Evolutionary conservation across 495 filamentous ascomycete species (phyloP).

Genomic region (Talaromyces borbonicus): DNA sequence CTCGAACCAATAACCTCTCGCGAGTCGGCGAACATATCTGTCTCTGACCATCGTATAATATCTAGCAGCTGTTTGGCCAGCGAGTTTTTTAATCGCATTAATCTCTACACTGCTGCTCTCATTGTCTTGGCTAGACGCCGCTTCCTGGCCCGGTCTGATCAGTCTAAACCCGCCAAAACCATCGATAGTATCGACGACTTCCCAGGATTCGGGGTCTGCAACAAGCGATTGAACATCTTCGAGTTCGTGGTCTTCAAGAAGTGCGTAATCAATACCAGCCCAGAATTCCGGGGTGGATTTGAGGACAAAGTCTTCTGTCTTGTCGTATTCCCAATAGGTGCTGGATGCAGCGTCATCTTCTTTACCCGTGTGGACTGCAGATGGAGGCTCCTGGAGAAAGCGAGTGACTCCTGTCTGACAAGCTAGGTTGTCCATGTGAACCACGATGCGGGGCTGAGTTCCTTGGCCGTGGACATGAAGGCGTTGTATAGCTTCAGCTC

Average conservation of each 20-base stretch:
- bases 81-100: constrained; percentile 16
- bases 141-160: constrained; percentile 46
- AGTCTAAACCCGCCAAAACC: constrained; percentile 59
- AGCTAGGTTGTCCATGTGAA: constrained; percentile 77
- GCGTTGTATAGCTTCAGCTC: constrained; percentile 57
- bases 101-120: constrained; percentile 20
- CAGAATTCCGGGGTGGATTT: constrained; percentile 63
- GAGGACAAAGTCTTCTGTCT: constrained; percentile 35
- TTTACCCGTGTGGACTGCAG: background rate
- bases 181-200: constrained; percentile 54
- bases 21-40: constrained; percentile 14
- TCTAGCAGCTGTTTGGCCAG: constrained; percentile 13
- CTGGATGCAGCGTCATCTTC: background rate
- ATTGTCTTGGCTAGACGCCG: constrained; percentile 8
- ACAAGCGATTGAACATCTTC: constrained; percentile 25
- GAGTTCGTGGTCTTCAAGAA: constrained; percentile 55
- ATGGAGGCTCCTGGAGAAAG: constrained; percentile 49
- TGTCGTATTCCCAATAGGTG: constrained; percentile 43
- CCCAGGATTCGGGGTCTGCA: constrained; percentile 48
- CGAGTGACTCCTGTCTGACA: constrained; percentile 93
- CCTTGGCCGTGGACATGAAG: constrained; percentile 29
- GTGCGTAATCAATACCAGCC: constrained; percentile 69
- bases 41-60: constrained; percentile 18
- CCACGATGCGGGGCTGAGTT: constrained; percentile 23
- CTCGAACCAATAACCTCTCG: constrained; percentile 36